These are phyloP conservation scores for Candida vaughaniae DNA, from an alignment of 805 yeast species.

Conservation along the genomic window DNA sequence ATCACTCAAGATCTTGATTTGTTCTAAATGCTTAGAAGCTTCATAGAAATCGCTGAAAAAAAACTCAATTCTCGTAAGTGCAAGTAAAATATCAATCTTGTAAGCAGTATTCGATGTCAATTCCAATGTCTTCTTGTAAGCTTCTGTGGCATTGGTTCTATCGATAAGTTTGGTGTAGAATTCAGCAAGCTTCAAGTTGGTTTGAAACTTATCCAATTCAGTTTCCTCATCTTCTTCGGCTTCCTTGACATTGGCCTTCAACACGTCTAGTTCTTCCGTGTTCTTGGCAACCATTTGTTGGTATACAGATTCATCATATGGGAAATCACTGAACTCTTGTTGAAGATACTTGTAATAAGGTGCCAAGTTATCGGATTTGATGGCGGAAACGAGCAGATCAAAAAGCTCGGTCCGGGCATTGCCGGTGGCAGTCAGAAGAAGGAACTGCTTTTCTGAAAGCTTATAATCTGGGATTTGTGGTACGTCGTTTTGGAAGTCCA, in stretches of 20 bases:
- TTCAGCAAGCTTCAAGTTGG: constrained; percentile 81
- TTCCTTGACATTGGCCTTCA: constrained; percentile 52
- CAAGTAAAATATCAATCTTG: constrained; percentile 81
- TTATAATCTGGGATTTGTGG: constrained; percentile 76
- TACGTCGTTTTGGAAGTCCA: constrained; percentile 47
- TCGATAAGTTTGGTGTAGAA: constrained; percentile 87
- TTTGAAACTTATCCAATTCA: constrained; percentile 74
- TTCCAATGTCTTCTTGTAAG: constrained; percentile 71
- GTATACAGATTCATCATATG: constrained; percentile 62
- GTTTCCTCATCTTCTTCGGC: constrained; percentile 77
- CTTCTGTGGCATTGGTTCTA: constrained; percentile 61
- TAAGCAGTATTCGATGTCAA: constrained; percentile 84
- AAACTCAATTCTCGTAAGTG: constrained; percentile 85
- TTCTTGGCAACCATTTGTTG: constrained; percentile 52
- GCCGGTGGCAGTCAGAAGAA: constrained; percentile 38
- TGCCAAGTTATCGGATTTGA: constrained; percentile 65
- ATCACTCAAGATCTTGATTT: constrained; percentile 73
- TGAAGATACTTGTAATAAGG: constrained; percentile 76
- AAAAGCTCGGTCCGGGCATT: constrained; percentile 41
- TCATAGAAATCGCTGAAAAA: constrained; percentile 76
- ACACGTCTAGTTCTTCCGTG: constrained; percentile 51
- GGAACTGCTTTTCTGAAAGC: constrained; percentile 78
- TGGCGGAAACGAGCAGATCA: constrained; percentile 48
- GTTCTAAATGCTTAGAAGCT: constrained; percentile 70
- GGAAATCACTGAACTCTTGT: constrained; percentile 34